Conservation (phyloP, 2,329 filamentous ascomycete genomes). For the Nemania abortiva region DNA sequence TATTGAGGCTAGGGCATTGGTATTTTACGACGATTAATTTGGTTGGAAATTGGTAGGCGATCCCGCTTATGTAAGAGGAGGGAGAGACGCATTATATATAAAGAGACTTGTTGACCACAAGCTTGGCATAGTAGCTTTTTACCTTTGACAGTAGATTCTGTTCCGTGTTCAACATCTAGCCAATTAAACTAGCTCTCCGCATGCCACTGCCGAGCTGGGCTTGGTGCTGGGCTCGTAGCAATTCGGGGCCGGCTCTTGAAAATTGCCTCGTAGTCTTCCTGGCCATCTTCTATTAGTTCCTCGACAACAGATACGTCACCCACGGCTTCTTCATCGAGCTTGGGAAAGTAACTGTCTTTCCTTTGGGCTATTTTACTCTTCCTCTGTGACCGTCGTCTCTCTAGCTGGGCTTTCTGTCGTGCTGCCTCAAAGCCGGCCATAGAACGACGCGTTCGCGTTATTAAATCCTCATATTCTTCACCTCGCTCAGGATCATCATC, state of each 20-base stretch:
- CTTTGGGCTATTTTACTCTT: conserved; percentile 58
- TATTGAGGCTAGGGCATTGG: conserved; percentile 66
- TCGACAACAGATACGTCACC: conserved; percentile 57
- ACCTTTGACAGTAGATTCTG: not conserved
- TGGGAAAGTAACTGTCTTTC: conserved; percentile 62
- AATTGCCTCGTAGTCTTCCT: conserved; percentile 76
- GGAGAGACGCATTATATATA: not conserved
- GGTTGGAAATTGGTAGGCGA: not conserved
- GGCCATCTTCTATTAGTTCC: conserved; percentile 71
- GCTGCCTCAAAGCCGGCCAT: conserved; percentile 73
- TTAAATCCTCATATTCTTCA: conserved; percentile 62
- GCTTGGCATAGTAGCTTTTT: not conserved
- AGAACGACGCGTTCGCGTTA: conserved; percentile 69
- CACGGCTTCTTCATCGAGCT: conserved; percentile 60
- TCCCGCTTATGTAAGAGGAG: not conserved
- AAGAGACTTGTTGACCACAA: not conserved
- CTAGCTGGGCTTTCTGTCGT: conserved; percentile 70
- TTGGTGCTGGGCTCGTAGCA: conserved; percentile 76
- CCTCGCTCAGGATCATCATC: conserved; percentile 41
- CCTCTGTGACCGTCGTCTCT: conserved; percentile 64
- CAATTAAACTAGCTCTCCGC: conserved; percentile 1
- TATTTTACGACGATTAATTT: conserved; percentile 58
- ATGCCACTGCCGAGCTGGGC: conserved; percentile 50
- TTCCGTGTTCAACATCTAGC: not conserved
- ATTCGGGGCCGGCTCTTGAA: conserved; percentile 88